Conservation (phyloP, 148 eudicot species). For the Vaccinium myrtillus region DNA sequence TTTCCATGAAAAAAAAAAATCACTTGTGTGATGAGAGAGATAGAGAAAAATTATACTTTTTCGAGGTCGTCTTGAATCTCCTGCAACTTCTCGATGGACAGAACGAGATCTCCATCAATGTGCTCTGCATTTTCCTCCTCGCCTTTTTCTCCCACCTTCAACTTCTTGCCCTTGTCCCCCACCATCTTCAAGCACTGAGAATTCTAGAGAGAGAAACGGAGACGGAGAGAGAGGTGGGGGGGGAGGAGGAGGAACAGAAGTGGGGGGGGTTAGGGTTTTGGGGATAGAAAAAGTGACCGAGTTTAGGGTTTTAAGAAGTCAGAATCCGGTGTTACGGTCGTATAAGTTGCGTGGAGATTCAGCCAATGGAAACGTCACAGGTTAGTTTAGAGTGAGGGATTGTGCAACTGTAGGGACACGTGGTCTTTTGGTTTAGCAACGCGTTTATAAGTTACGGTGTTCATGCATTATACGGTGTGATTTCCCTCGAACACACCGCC, state of each 20-base stretch:
- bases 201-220: neutral
- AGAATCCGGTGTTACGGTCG: neutral
- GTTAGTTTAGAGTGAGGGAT: neutral
- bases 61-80: constrained; percentile 95
- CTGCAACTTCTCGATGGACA: constrained; percentile 80
- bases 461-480: neutral
- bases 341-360: neutral
- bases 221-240: neutral
- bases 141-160: constrained; percentile 48
- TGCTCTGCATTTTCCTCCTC: constrained; percentile 51
- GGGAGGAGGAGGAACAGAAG: neutral
- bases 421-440: neutral
- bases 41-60: constrained; percentile 43
- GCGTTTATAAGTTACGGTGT: neutral
- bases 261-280: constrained; percentile 22
- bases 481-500: neutral
- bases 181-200: constrained; percentile 36
- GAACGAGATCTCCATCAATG: constrained; percentile 60
- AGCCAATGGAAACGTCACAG: neutral
- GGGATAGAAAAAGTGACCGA: neutral
- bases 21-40: neutral
- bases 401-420: neutral
- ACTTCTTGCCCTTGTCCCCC: constrained; percentile 78
- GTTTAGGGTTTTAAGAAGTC: neutral
- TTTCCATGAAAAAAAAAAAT: neutral